Evolutionary conservation across 257 asterid species (phyloP).

Genomic region (Ilex aquifolium): DNA sequence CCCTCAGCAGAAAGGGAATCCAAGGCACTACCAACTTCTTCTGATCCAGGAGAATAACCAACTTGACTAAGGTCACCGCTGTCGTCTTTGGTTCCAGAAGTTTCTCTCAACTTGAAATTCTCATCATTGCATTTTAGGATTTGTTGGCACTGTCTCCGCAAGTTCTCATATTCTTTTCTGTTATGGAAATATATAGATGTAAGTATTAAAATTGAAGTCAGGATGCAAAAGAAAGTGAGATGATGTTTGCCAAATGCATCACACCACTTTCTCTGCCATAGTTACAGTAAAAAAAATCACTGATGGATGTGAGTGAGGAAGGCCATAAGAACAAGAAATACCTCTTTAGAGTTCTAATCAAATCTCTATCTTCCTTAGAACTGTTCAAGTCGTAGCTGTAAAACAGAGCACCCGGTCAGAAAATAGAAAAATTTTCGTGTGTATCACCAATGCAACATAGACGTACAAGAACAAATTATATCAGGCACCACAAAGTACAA

Average conservation of each 20-base stretch:
- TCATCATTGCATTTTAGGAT: constrained; percentile 36
- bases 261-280: too few species aligned
- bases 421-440: background rate
- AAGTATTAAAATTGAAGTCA: background rate
- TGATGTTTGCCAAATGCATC: too few species aligned
- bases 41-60: constrained; percentile 37
- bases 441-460: background rate
- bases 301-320: too few species aligned
- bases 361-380: constrained; percentile 56
- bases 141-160: constrained; percentile 63
- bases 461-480: background rate
- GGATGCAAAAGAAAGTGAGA: too few species aligned
- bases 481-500: too few species aligned
- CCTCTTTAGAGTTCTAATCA: constrained; percentile 61
- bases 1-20: constrained; percentile 35
- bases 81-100: constrained; percentile 39
- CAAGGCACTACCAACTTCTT: constrained; percentile 43
- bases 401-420: constrained; percentile 9
- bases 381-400: constrained; percentile 73
- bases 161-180: constrained; percentile 62
- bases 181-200: constrained; percentile 9
- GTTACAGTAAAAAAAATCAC: too few species aligned
- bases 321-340: constrained; percentile 10
- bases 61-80: constrained; percentile 43
- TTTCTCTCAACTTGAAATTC: constrained; percentile 41